Percentiles rank a stretch among this genome's conserved stretches.
Conservation (phyloP, 2,329 filamentous ascomycete species). For the Fusarium penzigii region DNA sequence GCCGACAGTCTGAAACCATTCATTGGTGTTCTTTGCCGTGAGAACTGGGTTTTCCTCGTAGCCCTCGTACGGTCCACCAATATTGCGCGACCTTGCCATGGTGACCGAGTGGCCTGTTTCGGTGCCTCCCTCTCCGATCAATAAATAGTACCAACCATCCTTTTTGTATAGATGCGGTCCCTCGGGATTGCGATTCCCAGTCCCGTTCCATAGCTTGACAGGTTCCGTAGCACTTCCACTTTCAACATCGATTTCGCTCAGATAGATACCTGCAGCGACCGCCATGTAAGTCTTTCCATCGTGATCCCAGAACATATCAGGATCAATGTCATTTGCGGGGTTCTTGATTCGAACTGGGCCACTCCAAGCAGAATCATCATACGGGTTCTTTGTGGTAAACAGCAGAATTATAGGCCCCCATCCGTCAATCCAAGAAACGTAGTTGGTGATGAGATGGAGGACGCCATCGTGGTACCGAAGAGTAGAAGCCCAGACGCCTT, state of each 20-base stretch:
- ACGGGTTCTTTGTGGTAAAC: constrained; percentile 42
- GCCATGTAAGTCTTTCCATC: constrained; percentile 36
- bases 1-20: constrained; percentile 45
- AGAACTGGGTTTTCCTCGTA: constrained; percentile 46
- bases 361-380: constrained; percentile 40
- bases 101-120: constrained; percentile 41
- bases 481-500: constrained; percentile 49
- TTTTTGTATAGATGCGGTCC: constrained; percentile 45
- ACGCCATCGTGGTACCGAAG: constrained; percentile 41
- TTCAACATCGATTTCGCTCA: constrained; percentile 14
- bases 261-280: constrained; percentile 31
- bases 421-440: constrained; percentile 33
- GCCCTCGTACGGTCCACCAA: constrained; percentile 45
- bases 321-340: constrained; percentile 29
- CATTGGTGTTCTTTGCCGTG: constrained; percentile 38
- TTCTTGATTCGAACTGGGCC: constrained; percentile 34
- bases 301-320: constrained; percentile 7
- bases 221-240: constrained; percentile 1
- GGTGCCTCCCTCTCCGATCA: constrained; percentile 52
- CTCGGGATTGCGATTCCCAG: constrained; percentile 36
- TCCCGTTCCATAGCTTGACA: constrained; percentile 45
- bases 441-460: constrained; percentile 47
- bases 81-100: constrained; percentile 41
- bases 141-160: constrained; percentile 49
- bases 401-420: constrained; percentile 39